These are phyloP conservation scores for Sarocladium brachiariae DNA, from an alignment of 2,329 filamentous ascomycete genomes.

Conservation along the genomic window DNA sequence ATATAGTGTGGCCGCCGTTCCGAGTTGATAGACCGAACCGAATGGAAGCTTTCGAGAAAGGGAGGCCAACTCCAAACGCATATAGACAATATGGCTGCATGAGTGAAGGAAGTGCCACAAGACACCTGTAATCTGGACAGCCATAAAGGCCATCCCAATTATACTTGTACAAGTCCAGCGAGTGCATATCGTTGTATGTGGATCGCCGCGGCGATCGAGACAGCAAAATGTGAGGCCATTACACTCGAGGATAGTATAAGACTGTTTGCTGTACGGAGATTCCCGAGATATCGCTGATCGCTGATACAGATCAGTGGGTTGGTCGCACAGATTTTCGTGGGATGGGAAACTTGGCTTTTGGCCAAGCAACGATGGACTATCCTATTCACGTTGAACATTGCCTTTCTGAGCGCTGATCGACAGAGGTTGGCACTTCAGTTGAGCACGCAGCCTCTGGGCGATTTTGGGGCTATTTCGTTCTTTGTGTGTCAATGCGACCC, in stretches of 20 bases:
- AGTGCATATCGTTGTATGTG: too few relatives aligned
- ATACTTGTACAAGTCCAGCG: too few relatives aligned
- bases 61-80: too few relatives aligned
- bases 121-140: background rate
- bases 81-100: too few relatives aligned
- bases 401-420: conserved; percentile 5
- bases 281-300: conserved; percentile 4
- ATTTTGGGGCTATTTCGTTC: too few relatives aligned
- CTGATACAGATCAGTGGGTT: conserved; percentile 1
- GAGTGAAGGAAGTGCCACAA: background rate
- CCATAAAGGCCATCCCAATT: too few relatives aligned
- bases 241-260: background rate
- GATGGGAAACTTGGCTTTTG: conserved; percentile 6
- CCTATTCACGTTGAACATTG: conserved; percentile 9
- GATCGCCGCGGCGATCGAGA: too few relatives aligned
- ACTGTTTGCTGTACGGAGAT: conserved; percentile 5
- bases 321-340: background rate
- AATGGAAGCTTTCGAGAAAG: background rate
- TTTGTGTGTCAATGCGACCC: background rate
- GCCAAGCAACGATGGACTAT: conserved; percentile 9
- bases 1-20: background rate
- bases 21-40: background rate
- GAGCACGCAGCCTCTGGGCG: too few relatives aligned
- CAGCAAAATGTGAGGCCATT: too few relatives aligned
- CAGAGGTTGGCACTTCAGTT: too few relatives aligned